Conservation (phyloP, 2,329 filamentous ascomycete genomes). For the Coniochaeta sp. region DNA sequence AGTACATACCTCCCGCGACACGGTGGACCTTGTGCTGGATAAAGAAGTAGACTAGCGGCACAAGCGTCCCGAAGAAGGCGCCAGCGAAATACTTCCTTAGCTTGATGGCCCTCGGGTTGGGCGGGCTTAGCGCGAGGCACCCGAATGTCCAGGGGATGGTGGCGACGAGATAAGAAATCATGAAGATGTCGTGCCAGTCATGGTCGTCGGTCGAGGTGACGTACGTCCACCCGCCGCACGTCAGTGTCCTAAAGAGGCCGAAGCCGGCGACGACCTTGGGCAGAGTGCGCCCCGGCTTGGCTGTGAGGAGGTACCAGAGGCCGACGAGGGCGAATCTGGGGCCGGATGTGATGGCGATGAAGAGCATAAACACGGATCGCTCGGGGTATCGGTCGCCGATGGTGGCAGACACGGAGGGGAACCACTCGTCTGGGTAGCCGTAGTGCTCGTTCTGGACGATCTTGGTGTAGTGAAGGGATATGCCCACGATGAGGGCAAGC, state of each 20-base stretch:
- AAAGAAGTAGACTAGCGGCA: constrained; percentile 92
- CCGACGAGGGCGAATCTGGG: constrained; percentile 87
- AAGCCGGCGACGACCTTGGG: constrained; percentile 75
- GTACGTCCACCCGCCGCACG: constrained; percentile 97
- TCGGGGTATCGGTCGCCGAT: constrained; percentile 97
- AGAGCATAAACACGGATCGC: constrained; percentile 92
- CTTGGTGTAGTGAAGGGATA: constrained; percentile 84
- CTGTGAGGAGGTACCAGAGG: constrained; percentile 85
- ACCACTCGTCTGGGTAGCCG: constrained; percentile 93
- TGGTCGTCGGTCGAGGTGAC: constrained; percentile 97
- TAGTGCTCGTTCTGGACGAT: constrained; percentile 97
- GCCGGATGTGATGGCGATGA: constrained; percentile 92
- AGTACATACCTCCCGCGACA: constrained; percentile 75
- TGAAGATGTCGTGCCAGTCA: constrained; percentile 98
- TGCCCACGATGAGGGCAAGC: constrained; percentile 75
- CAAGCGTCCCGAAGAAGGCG: constrained; percentile 82
- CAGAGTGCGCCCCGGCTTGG: constrained; percentile 64
- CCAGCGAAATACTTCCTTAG: constrained; percentile 81
- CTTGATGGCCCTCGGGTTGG: constrained; percentile 74
- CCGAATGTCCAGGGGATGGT: constrained; percentile 94
- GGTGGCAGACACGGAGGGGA: constrained; percentile 90
- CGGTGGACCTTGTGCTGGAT: constrained; percentile 98
- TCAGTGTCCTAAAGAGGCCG: constrained; percentile 82
- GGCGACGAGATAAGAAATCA: constrained; percentile 95
- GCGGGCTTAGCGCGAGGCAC: constrained; percentile 80